A percentile compares a stretch with the other conserved stretches of the same genome.
phyloP scores from a whole-genome alignment of 2,329 filamentous ascomycete species.

The Pseudogymnoascus sp. region DNA sequence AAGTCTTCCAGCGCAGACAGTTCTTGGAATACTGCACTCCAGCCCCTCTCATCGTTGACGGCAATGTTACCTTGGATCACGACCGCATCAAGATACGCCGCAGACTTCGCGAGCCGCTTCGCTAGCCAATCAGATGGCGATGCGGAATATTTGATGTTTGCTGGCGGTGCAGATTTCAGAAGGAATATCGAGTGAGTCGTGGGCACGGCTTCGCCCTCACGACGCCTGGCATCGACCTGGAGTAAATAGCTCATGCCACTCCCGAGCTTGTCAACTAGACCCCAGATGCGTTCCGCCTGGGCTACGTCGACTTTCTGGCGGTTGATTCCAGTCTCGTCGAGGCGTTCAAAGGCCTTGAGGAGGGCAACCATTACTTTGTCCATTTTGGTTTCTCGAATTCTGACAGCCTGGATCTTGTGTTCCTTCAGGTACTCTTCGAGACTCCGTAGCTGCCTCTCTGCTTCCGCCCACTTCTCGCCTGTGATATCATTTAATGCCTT shows the following conservation, averaged over 20 bases:
- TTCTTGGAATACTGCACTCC: constrained; percentile 7
- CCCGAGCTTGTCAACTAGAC: constrained; percentile 7
- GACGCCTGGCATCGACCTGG: background rate
- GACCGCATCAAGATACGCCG: background rate
- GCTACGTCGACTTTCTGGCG: constrained; percentile 1
- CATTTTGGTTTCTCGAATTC: constrained; percentile 5
- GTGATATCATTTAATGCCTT: constrained; percentile 6
- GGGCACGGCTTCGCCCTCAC: constrained; percentile 10
- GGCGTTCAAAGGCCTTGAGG: constrained; percentile 3
- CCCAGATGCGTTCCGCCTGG: constrained; percentile 9
- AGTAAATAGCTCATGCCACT: constrained; percentile 13
- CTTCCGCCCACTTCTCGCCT: background rate
- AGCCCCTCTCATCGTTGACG: constrained; percentile 10
- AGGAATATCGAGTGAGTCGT: constrained; percentile 14
- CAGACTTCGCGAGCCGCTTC: background rate
- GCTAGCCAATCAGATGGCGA: constrained; percentile 12
- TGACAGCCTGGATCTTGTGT: constrained; percentile 11
- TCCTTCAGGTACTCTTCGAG: constrained; percentile 13
- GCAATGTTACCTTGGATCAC: background rate
- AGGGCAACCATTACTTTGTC: constrained; percentile 6
- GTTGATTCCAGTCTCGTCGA: constrained; percentile 12
- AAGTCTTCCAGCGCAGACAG: constrained; percentile 13
- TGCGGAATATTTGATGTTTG: background rate
- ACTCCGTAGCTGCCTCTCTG: constrained; percentile 12
- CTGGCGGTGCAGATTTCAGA: constrained; percentile 14